Evolutionary conservation across 2,329 filamentous ascomycete genomes (phyloP).

Genomic region (Aschersonia sp.): DNA sequence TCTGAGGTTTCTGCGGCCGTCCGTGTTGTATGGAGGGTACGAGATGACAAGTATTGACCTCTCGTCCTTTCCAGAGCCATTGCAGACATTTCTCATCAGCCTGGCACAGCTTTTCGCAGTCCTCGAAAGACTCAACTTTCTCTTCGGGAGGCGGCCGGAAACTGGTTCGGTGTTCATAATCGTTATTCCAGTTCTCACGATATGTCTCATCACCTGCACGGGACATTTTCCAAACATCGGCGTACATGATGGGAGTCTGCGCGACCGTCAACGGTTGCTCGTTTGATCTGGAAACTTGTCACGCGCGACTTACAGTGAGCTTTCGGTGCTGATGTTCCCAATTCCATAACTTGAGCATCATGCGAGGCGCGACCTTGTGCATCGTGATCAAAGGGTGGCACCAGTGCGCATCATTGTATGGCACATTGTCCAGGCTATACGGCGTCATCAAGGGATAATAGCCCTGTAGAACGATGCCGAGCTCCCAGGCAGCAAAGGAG

Average conservation of each 20-base stretch:
- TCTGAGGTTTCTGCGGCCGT: slow-evolving; percentile 8
- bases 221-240: slow-evolving; percentile 21
- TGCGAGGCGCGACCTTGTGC: slow-evolving; percentile 4
- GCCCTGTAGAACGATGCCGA: slow-evolving; percentile 4
- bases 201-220: slow-evolving; percentile 12
- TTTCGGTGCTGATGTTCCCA: slow-evolving; percentile 15
- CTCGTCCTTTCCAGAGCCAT: slow-evolving; percentile 15
- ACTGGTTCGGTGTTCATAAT: slow-evolving; percentile 10
- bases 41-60: slow-evolving; percentile 13
- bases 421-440: slow-evolving; percentile 2
- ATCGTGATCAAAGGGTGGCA: slow-evolving; percentile 6
- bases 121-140: slow-evolving; percentile 12
- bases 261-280: slow-evolving; percentile 2
- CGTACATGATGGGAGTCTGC: slow-evolving; percentile 20
- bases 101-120: slow-evolving; percentile 12
- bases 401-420: slow-evolving; percentile 4
- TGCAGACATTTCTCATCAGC: slow-evolving; percentile 12
- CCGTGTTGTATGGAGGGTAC: slow-evolving; percentile 13
- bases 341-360: slow-evolving; percentile 10
- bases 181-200: slow-evolving; percentile 15
- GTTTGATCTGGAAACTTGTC: slow-evolving; percentile 4
- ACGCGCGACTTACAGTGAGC: slow-evolving; percentile 10
- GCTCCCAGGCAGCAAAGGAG: slow-evolving; percentile 2
- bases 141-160: slow-evolving; percentile 10
- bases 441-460: slow-evolving; percentile 6